A percentile compares a stretch with the other conserved stretches of the same genome.
These are phyloP conservation scores for Paraconiothyrium sp. DNA, from an alignment of 2,329 filamentous ascomycete genomes.

Conservation along the genomic window DNA sequence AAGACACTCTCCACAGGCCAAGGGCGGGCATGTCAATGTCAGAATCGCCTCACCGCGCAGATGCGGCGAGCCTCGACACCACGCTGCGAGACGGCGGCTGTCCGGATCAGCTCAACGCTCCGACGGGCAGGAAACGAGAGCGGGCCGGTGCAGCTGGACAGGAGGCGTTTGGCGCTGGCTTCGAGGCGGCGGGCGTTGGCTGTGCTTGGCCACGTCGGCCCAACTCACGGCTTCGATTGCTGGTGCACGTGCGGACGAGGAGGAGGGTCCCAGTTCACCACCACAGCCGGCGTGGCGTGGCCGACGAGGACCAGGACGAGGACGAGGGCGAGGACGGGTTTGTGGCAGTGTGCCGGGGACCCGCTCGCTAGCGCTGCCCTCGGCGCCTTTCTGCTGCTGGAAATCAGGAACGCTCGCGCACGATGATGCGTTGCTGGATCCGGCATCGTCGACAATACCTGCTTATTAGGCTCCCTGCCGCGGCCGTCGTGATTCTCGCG, in stretches of 20 bases:
- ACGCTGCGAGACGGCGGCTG: background rate
- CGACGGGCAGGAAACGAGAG: slow-evolving; percentile 1
- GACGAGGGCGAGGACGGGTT: background rate
- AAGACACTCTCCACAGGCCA: background rate
- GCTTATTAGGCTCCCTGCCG: background rate
- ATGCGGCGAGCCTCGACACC: background rate
- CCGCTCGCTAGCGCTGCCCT: background rate
- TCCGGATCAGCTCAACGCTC: background rate
- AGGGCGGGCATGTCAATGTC: background rate
- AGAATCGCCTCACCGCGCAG: background rate
- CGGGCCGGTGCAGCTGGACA: slow-evolving; percentile 6
- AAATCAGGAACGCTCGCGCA: background rate
- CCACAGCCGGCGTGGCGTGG: background rate
- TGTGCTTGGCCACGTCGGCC: background rate
- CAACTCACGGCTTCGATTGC: background rate
- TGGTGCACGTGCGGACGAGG: background rate
- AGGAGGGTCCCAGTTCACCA: slow-evolving; percentile 2
- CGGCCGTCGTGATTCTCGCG: background rate
- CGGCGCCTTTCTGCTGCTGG: background rate
- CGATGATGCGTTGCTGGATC: background rate
- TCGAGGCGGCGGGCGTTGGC: background rate
- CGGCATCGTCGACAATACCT: background rate
- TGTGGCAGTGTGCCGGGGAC: background rate
- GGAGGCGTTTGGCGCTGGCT: slow-evolving; percentile 3
- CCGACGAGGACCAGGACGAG: no score